These are phyloP conservation scores for Gonium pectorale DNA, from an alignment of 139 green algal species.

Conservation along the genomic window DNA sequence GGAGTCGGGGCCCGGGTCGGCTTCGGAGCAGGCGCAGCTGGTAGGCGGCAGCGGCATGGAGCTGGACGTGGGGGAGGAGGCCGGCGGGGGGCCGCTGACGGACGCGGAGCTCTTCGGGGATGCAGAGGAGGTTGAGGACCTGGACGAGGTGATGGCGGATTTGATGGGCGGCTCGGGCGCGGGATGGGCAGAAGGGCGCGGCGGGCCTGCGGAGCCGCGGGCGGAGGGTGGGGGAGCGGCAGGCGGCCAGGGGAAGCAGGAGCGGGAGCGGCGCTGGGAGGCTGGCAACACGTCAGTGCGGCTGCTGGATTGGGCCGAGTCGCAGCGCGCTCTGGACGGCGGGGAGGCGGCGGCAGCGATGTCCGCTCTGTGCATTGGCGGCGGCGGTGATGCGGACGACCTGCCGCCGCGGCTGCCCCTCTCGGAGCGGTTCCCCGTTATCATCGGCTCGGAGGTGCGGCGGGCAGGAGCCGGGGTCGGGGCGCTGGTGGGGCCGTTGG, in stretches of 20 bases:
- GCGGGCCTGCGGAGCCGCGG: not conserved
- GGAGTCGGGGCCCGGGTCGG: not conserved
- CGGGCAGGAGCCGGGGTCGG: not conserved
- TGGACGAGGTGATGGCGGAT: slow-evolving; percentile 23
- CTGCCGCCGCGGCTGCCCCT: slow-evolving; percentile 49
- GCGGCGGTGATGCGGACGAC: not conserved
- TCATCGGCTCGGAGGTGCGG: slow-evolving; percentile 75
- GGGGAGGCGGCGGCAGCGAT: not conserved
- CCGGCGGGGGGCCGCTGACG: not conserved
- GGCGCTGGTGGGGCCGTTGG: no score
- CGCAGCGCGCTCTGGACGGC: slow-evolving; percentile 25
- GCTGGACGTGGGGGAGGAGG: not conserved
- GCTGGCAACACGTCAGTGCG: slow-evolving; percentile 69
- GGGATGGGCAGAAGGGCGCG: not conserved
- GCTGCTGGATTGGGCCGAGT: slow-evolving; percentile 67
- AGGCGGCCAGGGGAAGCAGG: not conserved
- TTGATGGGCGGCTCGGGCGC: not conserved
- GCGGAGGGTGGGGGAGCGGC: no score
- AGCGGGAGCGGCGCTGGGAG: slow-evolving; percentile 56
- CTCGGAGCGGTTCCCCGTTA: slow-evolving; percentile 64
- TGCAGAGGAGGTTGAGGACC: slow-evolving; percentile 60
- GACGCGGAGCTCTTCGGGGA: slow-evolving; percentile 67
- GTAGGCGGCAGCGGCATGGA: no score
- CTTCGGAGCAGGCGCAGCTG: no score
- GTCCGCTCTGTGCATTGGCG: not conserved